Base-by-base conservation (phyloP, 1,284 basidiomycete genomes). In the Apiotrichum sp. region DNA sequence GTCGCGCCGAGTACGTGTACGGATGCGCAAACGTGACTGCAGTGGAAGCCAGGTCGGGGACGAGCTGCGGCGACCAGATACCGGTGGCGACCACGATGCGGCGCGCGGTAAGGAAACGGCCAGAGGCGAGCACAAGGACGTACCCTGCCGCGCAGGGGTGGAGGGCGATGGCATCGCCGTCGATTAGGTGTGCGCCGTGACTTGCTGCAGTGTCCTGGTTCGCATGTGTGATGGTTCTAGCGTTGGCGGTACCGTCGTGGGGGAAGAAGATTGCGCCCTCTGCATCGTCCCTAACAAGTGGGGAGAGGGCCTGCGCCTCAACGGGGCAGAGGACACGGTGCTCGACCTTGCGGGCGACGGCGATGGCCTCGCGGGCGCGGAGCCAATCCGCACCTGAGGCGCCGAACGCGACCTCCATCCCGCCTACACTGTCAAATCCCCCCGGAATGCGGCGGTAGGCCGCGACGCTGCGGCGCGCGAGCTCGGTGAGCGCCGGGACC, bases 311-410 rank as follows among this genome's bases (percentile, higher is more conserved):
- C 46, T 64, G 63, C 6, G 65, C 65, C 10, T 66, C 66, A 44
- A 66, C 61, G 32, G 29, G 43, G 48, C 1, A 65, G 45, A 50
- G 59, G 50, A 38, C 11, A 62, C 57, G 53, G 66, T 81, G 56
- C 82, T 78, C 33, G 76, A 73, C 2, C 79, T 72, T 7, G 75
- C 78, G 57, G 77, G 72, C 36, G 13, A 38, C 36, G 13, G 36
- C 36, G 0, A 64, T 16, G 13, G 42, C 32, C 7, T 54, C 54
- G 6, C 39, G 31, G 6, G 65, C 45, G 8, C 59, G 60, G 7
- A 33, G 45, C 3, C 13, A 29, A 11, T 40, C 34, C 1, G 65
- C 64, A 34, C 42, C 14, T 8, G 32, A 47, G 9, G 35, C 50
- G 29, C 60, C 38, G 8, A 39, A 3, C 5, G 52, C 57, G 16